Conservation (phyloP, 176 grass and related monocot genomes). For the Cocos nucifera region DNA sequence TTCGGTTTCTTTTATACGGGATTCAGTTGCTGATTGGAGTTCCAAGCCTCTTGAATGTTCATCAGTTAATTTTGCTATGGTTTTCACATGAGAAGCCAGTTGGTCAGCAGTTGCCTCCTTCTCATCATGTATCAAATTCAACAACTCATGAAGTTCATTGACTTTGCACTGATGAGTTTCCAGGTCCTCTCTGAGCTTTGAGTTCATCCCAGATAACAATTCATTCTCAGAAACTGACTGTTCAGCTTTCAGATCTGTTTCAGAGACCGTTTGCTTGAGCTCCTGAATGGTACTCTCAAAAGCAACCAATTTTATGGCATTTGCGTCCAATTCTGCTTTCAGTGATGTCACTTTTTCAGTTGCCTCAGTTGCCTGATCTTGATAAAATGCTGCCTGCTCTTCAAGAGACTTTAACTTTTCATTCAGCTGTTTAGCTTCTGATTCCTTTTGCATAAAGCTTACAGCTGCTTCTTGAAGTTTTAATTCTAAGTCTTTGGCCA, state of each 20-base stretch:
- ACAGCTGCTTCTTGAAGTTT: conserved; percentile 49
- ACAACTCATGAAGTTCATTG: conserved; percentile 46
- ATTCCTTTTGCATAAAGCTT: conserved; percentile 54
- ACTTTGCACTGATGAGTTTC: conserved; percentile 41
- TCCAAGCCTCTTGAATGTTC: conserved; percentile 16
- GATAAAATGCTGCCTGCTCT: conserved; percentile 45
- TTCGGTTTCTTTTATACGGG: conserved; percentile 5
- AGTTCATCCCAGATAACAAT: conserved; percentile 34
- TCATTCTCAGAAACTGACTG: conserved; percentile 32
- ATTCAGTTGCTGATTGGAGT: conserved; percentile 12
- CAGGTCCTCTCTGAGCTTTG: conserved; percentile 53
- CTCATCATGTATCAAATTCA: conserved; percentile 34
- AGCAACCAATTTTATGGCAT: conserved; percentile 55
- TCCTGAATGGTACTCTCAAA: conserved; percentile 48
- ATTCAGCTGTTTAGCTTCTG: conserved; percentile 34
- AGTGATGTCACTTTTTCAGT: conserved; percentile 50
- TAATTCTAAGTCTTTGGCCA: conserved; percentile 64
- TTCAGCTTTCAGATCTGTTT: conserved; percentile 47
- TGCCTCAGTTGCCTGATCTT: conserved; percentile 37
- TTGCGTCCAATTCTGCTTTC: conserved; percentile 65
- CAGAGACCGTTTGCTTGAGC: conserved; percentile 37
- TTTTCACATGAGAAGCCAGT: conserved; percentile 9
- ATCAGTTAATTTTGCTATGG: conserved; percentile 7
- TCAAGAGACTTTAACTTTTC: conserved; percentile 41
- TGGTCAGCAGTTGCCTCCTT: conserved; percentile 15